Evolutionary conservation across 352 stramenopile species (phyloP).

Genomic region (Phytophthora crassamura): DNA sequence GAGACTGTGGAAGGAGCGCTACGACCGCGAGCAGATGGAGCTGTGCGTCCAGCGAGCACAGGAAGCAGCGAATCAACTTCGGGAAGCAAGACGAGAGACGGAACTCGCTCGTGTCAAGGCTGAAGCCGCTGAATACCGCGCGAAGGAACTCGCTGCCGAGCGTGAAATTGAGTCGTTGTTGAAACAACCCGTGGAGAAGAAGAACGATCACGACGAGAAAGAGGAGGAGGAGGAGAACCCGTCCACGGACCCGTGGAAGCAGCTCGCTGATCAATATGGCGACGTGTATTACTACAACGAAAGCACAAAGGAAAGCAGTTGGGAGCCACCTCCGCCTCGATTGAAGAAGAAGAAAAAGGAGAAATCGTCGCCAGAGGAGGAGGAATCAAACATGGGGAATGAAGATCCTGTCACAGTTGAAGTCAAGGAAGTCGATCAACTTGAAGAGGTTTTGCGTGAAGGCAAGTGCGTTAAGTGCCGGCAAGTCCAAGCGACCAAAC

Average conservation of each 20-base stretch:
- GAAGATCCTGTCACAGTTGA: conserved; percentile 2
- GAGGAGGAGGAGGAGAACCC: conserved; percentile 6
- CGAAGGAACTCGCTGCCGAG: conserved; percentile 49
- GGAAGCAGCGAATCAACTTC: conserved; percentile 50
- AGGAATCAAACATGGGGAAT: not conserved
- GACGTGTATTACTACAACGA: conserved; percentile 79
- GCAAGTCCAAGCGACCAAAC: conserved; percentile 43
- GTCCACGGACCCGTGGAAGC: conserved; percentile 42
- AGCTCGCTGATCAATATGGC: conserved; percentile 49
- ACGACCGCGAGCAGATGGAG: conserved; percentile 67
- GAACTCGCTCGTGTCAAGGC: conserved; percentile 64
- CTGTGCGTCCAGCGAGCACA: conserved; percentile 55
- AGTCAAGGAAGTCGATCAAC: conserved; percentile 18
- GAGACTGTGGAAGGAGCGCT: conserved; percentile 56
- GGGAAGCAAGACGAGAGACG: conserved; percentile 65
- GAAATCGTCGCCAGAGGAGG: conserved; percentile 12
- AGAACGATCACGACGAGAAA: conserved; percentile 10
- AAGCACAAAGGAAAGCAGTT: conserved; percentile 53
- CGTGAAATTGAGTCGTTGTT: conserved; percentile 37
- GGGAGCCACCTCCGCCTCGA: conserved; percentile 45
- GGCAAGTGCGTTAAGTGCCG: conserved; percentile 54
- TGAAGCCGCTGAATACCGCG: conserved; percentile 50
- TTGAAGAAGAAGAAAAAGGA: conserved; percentile 2
- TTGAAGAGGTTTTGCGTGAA: conserved; percentile 22
- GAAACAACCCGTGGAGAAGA: conserved; percentile 9